Percentiles rank a stretch among this genome's conserved stretches.
These are phyloP conservation scores for Hypoxylon sp. DNA, from an alignment of 2,329 filamentous ascomycete species.

Conservation along the genomic window DNA sequence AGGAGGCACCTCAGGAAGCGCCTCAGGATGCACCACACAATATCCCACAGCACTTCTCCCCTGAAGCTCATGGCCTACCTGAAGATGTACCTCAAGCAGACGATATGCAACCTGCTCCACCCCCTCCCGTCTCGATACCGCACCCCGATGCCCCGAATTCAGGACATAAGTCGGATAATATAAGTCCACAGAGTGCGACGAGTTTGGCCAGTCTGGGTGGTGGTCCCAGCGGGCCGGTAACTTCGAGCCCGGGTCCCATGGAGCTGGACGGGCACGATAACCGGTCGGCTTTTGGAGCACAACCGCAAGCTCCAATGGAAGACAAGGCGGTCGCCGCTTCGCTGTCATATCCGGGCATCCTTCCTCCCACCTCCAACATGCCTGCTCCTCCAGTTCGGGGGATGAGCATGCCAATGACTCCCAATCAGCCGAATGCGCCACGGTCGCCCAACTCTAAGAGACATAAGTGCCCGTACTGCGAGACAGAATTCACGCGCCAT, in stretches of 20 bases:
- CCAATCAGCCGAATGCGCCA: constrained; percentile 58
- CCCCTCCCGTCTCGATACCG: constrained; percentile 40
- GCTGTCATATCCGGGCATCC: constrained; percentile 63
- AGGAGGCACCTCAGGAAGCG: constrained; percentile 15
- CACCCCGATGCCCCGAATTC: constrained; percentile 45
- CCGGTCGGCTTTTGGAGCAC: constrained; percentile 48
- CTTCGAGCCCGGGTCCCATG: constrained; percentile 63
- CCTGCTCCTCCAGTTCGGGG: constrained; percentile 58
- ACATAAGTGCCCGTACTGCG: constrained; percentile 96
- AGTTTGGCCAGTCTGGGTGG: constrained; percentile 53
- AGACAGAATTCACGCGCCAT: constrained; percentile 95
- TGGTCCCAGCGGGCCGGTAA: constrained; percentile 52
- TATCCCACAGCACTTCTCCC: constrained; percentile 53
- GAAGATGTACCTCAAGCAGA: constrained; percentile 54
- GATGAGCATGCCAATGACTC: constrained; percentile 66
- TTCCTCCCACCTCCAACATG: constrained; percentile 55
- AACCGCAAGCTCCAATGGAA: constrained; percentile 58
- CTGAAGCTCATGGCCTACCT: constrained; percentile 43
- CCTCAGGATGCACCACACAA: constrained; percentile 51
- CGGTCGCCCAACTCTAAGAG: constrained; percentile 82
- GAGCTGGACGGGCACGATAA: constrained; percentile 59
- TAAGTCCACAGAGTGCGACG: constrained; percentile 54
- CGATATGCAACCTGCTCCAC: constrained; percentile 29
- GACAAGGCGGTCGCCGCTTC: constrained; percentile 61
- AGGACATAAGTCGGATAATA: constrained; percentile 49